Evolutionary conservation across 2,329 filamentous ascomycete genomes (phyloP).

Genomic region (Epichloe gansuensis): DNA sequence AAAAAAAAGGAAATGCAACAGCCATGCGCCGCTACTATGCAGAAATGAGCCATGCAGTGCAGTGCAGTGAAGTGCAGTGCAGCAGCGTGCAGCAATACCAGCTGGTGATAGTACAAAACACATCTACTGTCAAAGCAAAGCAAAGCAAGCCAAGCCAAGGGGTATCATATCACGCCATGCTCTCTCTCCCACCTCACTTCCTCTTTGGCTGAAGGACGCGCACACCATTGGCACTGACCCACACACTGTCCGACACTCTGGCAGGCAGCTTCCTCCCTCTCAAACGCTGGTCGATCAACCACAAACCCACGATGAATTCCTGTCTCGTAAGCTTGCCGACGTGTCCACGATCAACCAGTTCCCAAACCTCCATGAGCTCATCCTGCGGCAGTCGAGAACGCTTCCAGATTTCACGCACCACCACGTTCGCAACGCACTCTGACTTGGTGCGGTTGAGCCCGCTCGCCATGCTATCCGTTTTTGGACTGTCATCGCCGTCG

Average conservation of each 20-base stretch:
- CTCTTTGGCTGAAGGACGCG: slow-evolving; percentile 20
- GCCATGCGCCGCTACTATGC: too few species aligned
- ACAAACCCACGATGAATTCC: slow-evolving; percentile 74
- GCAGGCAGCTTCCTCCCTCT: slow-evolving; percentile 65
- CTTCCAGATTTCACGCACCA: slow-evolving; percentile 64
- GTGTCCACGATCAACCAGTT: slow-evolving; percentile 49
- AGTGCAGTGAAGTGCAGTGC: too few species aligned
- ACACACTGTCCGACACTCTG: slow-evolving; percentile 60
- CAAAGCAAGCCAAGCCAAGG: neutral
- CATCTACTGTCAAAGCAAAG: too few species aligned
- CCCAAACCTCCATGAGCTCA: slow-evolving; percentile 65
- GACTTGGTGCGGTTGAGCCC: slow-evolving; percentile 16
- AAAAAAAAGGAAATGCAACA: too few species aligned
- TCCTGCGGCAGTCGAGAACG: slow-evolving; percentile 54
- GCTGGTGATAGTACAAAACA: too few species aligned
- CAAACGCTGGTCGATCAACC: slow-evolving; percentile 71
- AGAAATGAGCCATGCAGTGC: too few species aligned
- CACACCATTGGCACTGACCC: slow-evolving; percentile 50
- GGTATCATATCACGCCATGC: neutral
- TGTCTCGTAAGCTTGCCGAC: slow-evolving; percentile 47
- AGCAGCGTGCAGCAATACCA: too few species aligned
- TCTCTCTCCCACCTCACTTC: neutral
- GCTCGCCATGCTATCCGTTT: slow-evolving; percentile 7
- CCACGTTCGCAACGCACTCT: slow-evolving; percentile 50
- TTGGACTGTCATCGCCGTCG: slow-evolving; percentile 10